phyloP scores from a whole-genome alignment of 1,139 yeast genomes.

The Lodderomyces margitis region DNA sequence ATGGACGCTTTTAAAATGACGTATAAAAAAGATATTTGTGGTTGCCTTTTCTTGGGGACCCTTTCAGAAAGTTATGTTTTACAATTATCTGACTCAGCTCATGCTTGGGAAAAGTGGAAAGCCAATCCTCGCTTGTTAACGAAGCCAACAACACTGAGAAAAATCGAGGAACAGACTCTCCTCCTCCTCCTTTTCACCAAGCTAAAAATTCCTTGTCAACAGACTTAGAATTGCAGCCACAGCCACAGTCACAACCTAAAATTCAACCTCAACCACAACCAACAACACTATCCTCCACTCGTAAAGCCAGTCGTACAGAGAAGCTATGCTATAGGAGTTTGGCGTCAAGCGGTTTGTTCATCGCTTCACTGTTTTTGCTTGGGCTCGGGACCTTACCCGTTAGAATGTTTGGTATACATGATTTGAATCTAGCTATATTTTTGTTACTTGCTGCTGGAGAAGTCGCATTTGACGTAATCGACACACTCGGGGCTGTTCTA shows the following conservation, averaged over 20 bases:
- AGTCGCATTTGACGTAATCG: not conserved
- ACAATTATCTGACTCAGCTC: too few relatives aligned
- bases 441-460: not conserved
- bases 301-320: not conserved
- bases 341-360: not conserved
- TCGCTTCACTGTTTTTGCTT: not conserved
- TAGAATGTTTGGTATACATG: not conserved
- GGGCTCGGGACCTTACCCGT: not conserved
- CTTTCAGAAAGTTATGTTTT: too few relatives aligned
- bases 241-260: not conserved
- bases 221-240: not conserved
- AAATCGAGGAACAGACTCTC: not conserved
- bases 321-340: not conserved
- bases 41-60: too few relatives aligned
- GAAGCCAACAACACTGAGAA: not conserved
- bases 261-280: too few relatives aligned
- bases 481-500: not conserved
- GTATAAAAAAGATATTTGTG: too few relatives aligned
- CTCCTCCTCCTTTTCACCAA: not conserved
- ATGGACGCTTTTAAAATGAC: too few relatives aligned
- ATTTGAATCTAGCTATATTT: not conserved
- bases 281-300: too few relatives aligned
- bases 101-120: too few relatives aligned
- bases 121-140: not conserved
- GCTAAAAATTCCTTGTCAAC: not conserved